A percentile compares a stretch with the other conserved stretches of the same genome.
Conservation (phyloP, 257 asterid genomes). For the Jacaranda mimosifolia region DNA sequence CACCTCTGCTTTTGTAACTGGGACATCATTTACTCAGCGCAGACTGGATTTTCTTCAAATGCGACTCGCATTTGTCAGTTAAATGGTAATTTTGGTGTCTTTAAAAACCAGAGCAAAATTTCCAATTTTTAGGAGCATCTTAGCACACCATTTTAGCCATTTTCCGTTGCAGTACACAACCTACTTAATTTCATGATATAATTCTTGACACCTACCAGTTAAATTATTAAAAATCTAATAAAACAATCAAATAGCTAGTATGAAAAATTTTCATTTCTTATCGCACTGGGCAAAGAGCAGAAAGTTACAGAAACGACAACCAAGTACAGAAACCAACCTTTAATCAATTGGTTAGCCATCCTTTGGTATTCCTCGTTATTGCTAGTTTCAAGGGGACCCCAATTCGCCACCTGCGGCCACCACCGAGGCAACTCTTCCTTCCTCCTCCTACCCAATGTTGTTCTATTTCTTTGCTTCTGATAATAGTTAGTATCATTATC, state of each 20-base stretch:
- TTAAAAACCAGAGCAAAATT: not conserved
- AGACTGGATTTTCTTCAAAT: not conserved
- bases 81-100: slow-evolving; percentile 5
- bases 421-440: slow-evolving; percentile 77
- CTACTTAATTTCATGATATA: not conserved
- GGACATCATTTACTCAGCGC: not conserved
- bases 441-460: slow-evolving; percentile 49
- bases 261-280: not conserved
- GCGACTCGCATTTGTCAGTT: not conserved
- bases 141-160: not conserved
- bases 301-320: slow-evolving; percentile 9
- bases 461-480: slow-evolving; percentile 39
- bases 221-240: too few relatives aligned
- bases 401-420: slow-evolving; percentile 74
- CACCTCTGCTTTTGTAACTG: not conserved
- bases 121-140: slow-evolving; percentile 4
- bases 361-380: slow-evolving; percentile 76
- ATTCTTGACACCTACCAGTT: not conserved
- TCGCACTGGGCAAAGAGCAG: not conserved
- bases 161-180: not conserved
- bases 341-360: slow-evolving; percentile 67
- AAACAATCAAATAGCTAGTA: not conserved
- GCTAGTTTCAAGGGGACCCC: slow-evolving; percentile 36
- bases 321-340: slow-evolving; percentile 57
- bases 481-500: slow-evolving; percentile 11